Evolutionary conservation across 1,284 basidiomycete species (phyloP), one percentile per base, ranked within the genome.

Genomic region (Apiotrichum siamense): DNA sequence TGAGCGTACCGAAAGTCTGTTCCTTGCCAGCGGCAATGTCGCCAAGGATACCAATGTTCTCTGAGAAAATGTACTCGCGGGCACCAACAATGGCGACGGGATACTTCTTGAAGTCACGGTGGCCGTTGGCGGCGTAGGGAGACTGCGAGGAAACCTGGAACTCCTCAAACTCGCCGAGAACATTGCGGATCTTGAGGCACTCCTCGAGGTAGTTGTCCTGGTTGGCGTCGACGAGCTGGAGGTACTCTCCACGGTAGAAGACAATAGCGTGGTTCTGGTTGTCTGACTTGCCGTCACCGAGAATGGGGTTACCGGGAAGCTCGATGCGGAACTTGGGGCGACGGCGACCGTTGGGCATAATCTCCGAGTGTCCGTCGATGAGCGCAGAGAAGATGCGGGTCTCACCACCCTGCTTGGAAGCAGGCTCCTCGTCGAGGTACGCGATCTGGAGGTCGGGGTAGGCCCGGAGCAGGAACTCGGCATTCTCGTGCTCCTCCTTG

Each of bases 151-250:
- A 87, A 10, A 89, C 81, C 47, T 83, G 77, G 73, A 89, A 94
- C 74, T 97, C 89, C 73, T 98, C 96, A 66, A 99, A 99, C 73
- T 99, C 96, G 54, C 86, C 88, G 37, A 99, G 85, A n/a, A 99
- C 80, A 70, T 97, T 97, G 49, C 94, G 85, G 70, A 99, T 97
- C 81, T 99, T 99, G 68, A 98, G 81, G 77, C 94, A 98, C 73
- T 99, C 94, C 75, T 99, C 94, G 61, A 99, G 84, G 69, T 99
- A 99, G 77, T 98, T 97, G 79, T 98, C 94, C 79, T 98, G 94
- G 76, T 98, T 98, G 67, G 94, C 96, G 67, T 98, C 96, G 72
- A 98, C 97, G 59, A 97, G 87, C 77, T 99, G 94, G 12, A 98
- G 79, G 76, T 97, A 98, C 76, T 98, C 96, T 60, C 94, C 94